Evolutionary conservation across 768 basidiomycete species (phyloP), one percentile per base, ranked within the genome.

Genomic region (Suillus subluteus): DNA sequence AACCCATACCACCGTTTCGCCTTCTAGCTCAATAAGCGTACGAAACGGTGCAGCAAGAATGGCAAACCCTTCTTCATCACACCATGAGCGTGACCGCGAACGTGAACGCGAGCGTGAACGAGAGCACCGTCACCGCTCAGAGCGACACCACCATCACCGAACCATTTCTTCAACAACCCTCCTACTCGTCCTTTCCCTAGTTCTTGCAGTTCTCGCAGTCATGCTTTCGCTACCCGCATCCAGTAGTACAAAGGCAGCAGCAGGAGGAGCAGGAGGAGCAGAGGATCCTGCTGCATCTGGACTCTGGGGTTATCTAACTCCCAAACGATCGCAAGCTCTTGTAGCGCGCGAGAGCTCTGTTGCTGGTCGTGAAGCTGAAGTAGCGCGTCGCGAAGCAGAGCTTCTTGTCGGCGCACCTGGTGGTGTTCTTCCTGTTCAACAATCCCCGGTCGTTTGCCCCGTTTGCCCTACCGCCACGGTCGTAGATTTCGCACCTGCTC

Each of bases 121-220:
- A 44, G 78, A 80, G 65, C 81, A 79, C 69, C 74, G 85, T 79
- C 75, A 85, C 78, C 83, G 88, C 72, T 86, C 89, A 70, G 86
- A 88, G 50, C 87, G 87, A 59, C 88, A 89, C 73, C 92, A 90
- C 74, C 91, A 93, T 66, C 88, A 91, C 72, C 84, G 94, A 66
- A 94, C 94, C 64, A 94, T 95, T 68, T 95, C 94, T 11, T 95
- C 94, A 16, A 95, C 94, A 0, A 95, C 94, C 16, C 88, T 95
- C 40, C 86, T 95, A 62, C 89, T 95, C 41, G 91, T 95, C 61
- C 84, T 95, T 50, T 95, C 94, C 13, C 88, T 95, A 41, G 87
- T 95, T 59, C 83, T 95, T 35, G 94, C 93, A 43, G 92, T 94
- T 30, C 84, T 95, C n/a, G 93, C 94, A 6, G 88, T 95, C 72